A percentile compares a stretch with the other conserved stretches of the same genome.
Conservation (phyloP, 2,329 filamentous ascomycete species). For the Seiridium unicorne region DNA sequence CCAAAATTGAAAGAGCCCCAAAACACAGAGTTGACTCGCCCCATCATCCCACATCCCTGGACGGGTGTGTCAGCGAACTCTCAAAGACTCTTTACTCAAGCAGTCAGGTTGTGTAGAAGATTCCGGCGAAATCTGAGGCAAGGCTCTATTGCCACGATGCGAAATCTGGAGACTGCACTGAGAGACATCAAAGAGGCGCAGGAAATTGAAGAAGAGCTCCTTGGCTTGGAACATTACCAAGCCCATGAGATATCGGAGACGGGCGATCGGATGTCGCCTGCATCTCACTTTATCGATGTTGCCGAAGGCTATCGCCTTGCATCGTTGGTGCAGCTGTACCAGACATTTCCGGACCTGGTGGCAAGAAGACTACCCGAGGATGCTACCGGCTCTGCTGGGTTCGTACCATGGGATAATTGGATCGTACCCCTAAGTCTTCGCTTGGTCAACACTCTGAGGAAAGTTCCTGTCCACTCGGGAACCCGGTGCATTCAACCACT, state of each 20-base stretch:
- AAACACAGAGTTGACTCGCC: neutral
- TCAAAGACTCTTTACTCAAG: constrained; percentile 31
- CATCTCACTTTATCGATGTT: constrained; percentile 29
- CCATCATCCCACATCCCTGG: constrained; percentile 32
- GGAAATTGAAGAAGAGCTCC: constrained; percentile 30
- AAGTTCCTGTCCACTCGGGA: constrained; percentile 32
- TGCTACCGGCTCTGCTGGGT: constrained; percentile 7
- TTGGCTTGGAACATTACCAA: constrained; percentile 26
- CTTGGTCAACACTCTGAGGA: constrained; percentile 29
- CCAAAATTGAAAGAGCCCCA: constrained; percentile 5
- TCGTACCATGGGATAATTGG: constrained; percentile 33
- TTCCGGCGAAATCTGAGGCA: constrained; percentile 25
- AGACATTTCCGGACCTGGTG: constrained; percentile 34
- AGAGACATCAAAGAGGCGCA: constrained; percentile 31
- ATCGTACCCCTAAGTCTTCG: constrained; percentile 32
- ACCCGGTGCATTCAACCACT: constrained; percentile 35
- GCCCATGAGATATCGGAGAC: constrained; percentile 21
- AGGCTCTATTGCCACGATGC: constrained; percentile 18
- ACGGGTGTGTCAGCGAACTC: constrained; percentile 33
- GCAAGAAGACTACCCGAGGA: constrained; percentile 25
- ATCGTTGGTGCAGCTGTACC: constrained; percentile 36
- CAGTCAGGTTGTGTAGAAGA: constrained; percentile 32
- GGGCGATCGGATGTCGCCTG: constrained; percentile 24
- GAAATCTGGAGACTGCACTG: constrained; percentile 22
- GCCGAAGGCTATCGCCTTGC: constrained; percentile 36